Evolutionary conservation across 2,329 filamentous ascomycete species (phyloP), one percentile per base, ranked within the genome.

Genomic region (Xylaria polymorpha): DNA sequence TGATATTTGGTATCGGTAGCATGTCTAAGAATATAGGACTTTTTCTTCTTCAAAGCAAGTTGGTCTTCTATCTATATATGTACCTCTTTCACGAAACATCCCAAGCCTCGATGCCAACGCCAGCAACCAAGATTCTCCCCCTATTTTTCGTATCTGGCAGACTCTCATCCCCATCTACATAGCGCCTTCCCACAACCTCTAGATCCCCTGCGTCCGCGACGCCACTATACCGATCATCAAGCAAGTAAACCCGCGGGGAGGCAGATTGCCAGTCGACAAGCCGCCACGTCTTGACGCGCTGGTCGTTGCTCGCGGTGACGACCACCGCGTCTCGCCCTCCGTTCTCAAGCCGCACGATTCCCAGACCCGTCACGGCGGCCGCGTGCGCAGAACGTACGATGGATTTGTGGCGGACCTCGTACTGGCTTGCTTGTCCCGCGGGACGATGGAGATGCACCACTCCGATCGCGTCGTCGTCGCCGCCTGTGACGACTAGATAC

Each of bases 401-500:
- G 50, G 44, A 70, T 64, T 75, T 76, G 55, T 64, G 68, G 22
- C 66, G 64, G 60, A 77, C 44, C 29, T 65, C 68, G 48, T 71
- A 72, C 22, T 20, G 50, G n/a, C 39, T 10, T 18, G 15, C 20
- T 35, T 44, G 12, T 32, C 15, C 41, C 15, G 32, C 69, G 61
- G 37, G 59, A 3, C 75, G 69, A 57, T 66, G 73, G 15, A 77
- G 74, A 46, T 73, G 77, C 41, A 66, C 50, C 8, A 80, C 64
- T 0, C 87, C 90, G 0, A 98, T 79, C 3, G 91, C 91, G 70
- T 96, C 96, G 79, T 98, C 96, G 75, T 99, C 96, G 25, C 96
- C 94, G 32, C 93, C 94, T 0, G 93, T 94, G 4, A 93, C 79
- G 20, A 97, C 77, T 0, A 92, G 70, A 72, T 72, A 82, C 73